Base-by-base conservation (phyloP, 2,329 filamentous ascomycete genomes). In the Fusarium equiseti region DNA sequence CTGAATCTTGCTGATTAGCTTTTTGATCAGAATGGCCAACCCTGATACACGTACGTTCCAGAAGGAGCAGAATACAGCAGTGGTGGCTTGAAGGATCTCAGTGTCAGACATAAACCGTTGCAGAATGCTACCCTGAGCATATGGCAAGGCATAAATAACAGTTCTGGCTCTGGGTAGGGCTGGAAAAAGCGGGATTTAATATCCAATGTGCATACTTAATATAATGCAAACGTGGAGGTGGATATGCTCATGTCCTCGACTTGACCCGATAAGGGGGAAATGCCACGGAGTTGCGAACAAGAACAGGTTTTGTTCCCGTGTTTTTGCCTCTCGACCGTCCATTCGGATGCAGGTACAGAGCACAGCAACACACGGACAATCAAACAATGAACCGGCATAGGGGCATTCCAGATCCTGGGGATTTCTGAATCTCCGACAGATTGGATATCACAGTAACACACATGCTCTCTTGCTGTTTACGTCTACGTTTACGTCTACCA, bases 151-250 rank as follows among this genome's bases (percentile, higher is more conserved):
- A 69, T 44, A 66, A 50, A 32, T 8, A 16, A 20, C 15, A 24
- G 5, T 31, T 51, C 31, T 20, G n/a, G 31, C 58, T 55, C 31
- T 66, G 54, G 32, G 48, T 71, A 71, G 63, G 68, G 68, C 68
- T 71, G 68, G 57, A 45, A 59, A 68, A 68, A 53, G 63, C 54
- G 63, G 67, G 59, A 63, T 71, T 43, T 31, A 31, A 51, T 31
- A 27, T 68, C 58, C 32, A 68, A 45, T 38, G 35, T 38, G 35
- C 35, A 38, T 38, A 38, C 18, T 18, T 46, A 44, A 52, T 46
- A 48, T 40, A 35, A 45, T 45, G 26, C 35, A 52, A 68, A 56
- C 53, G 68, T 53, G 68, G 63, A 68, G 63, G 63, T 68, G 50
- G 68, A 46, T 52, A 52, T 52, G 35, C 9, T 7, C 22, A 52